Evolutionary conservation across 495 filamentous ascomycete species (phyloP).

Genomic region (Tuber calosporum): DNA sequence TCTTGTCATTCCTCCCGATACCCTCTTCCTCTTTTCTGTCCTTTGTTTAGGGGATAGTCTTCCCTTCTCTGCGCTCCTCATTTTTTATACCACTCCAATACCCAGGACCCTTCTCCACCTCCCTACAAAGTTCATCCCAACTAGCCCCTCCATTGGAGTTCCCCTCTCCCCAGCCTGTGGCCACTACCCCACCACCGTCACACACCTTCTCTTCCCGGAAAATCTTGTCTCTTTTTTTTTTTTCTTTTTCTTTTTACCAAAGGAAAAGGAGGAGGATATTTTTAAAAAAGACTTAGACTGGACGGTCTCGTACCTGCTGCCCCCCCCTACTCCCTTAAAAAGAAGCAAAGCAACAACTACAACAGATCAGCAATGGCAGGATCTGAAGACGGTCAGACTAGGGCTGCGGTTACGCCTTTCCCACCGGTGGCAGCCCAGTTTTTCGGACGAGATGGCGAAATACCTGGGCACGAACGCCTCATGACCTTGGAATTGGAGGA

Average conservation of each 20-base stretch:
- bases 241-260: no score
- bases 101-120: neutral
- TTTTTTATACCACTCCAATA: neutral
- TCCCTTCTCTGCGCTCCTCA: neutral
- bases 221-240: no score
- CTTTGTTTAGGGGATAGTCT: neutral
- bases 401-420: conserved; percentile 40
- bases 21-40: neutral
- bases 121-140: neutral
- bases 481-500: conserved; percentile 85
- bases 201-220: neutral
- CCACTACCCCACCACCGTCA: neutral
- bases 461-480: conserved; percentile 49
- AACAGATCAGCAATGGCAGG: conserved; percentile 19
- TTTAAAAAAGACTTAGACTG: neutral
- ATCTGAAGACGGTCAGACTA: conserved; percentile 6
- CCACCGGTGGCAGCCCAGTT: conserved; percentile 53
- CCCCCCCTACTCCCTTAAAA: neutral
- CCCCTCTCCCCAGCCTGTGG: neutral
- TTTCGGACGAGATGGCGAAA: conserved; percentile 40
- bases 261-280: no score
- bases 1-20: neutral
- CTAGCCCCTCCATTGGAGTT: neutral
- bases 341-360: neutral
- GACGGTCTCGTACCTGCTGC: neutral